phyloP scores from a whole-genome alignment of 768 basidiomycete species.

The Punctularia strigosozonata region DNA sequence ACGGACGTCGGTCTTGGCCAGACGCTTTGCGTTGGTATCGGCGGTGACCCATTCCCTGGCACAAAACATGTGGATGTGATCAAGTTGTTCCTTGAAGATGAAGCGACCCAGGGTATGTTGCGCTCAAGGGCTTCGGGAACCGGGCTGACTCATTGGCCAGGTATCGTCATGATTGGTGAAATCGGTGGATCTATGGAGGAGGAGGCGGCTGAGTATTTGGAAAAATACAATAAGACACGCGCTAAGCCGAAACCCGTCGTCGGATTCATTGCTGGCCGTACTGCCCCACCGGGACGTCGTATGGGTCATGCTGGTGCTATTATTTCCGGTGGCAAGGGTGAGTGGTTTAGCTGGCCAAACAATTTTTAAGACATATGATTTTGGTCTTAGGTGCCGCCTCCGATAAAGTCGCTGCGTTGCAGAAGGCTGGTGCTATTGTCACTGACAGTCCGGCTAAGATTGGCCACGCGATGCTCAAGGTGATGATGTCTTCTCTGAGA shows the following conservation, averaged over 20 bases:
- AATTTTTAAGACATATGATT: background rate
- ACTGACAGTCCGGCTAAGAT: conserved; percentile 95
- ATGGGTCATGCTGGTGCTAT: conserved; percentile 99
- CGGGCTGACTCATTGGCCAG: conserved; percentile 23
- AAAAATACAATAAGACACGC: conserved; percentile 84
- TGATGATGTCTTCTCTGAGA: conserved; percentile 18
- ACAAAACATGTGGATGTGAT: conserved; percentile 93
- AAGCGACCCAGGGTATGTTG: conserved; percentile 73
- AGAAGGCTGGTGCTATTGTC: conserved; percentile 87
- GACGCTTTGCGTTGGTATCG: conserved; percentile 93
- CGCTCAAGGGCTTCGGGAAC: background rate
- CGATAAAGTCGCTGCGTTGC: conserved; percentile 88
- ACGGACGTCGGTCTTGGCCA: conserved; percentile 94
- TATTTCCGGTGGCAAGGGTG: conserved; percentile 94
- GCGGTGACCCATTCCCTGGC: conserved; percentile 94
- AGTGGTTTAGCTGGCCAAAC: conserved; percentile 7
- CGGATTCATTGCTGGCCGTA: conserved; percentile 95
- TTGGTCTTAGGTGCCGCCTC: conserved; percentile 62
- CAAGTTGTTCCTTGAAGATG: conserved; percentile 92
- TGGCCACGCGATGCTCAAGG: conserved; percentile 82
- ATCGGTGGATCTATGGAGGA: conserved; percentile 99
- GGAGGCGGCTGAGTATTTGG: conserved; percentile 94
- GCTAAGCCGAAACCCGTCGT: conserved; percentile 88
- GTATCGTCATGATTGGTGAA: conserved; percentile 97
- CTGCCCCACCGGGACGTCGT: conserved; percentile 93